Base-by-base conservation (phyloP, 768 basidiomycete species). In the Leccinum rimulosum region DNA sequence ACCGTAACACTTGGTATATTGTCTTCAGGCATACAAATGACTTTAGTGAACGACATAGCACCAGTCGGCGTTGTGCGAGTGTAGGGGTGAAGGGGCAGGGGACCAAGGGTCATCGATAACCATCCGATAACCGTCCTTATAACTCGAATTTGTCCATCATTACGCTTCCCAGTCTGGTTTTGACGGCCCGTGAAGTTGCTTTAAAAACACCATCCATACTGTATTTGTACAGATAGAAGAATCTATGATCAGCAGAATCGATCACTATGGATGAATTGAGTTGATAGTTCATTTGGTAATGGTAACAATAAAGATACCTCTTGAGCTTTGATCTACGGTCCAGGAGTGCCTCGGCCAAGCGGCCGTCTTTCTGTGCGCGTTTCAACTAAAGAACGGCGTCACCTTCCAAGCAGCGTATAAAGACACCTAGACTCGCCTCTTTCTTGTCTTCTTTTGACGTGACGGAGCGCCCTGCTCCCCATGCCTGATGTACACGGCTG, bases 241-340 rank as follows among this genome's bases (percentile, higher is more conserved):
- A 51, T 54, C 36, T n/a, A 31, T 53, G 51, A 6, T 50, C 63
- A 81, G 64, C 79, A 80, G 60, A 81, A 80, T 55, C 80, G 79
- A 59, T 82, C 79, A 52, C 79, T 80, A 52, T 45, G 43, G 63
- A 56, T 19, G 15, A 15, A 50, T 54, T 64, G 47, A 61, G 62
- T 51, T 4, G 27, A 58, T 28, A 31, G 48, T 38, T 49, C 53
- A 45, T 33, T 38, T 9, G 40, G 31, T 49, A 47, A 38, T 9
- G 38, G 31, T 49, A 47, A 38, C 7, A 27, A 9, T 51, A n/a
- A 50, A 68, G 72, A 33, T 59, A 86, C 91, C 90, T 92, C 74
- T 94, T 94, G 55, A 94, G 78, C 70, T 94, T 94, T 19, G 88
- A 77, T 38, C 92, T 80, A 28, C 92, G 82, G 68, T 94, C 89